These are phyloP conservation scores for Rosa rugosa DNA, from an alignment of 306 rosid species.

Conservation along the genomic window DNA sequence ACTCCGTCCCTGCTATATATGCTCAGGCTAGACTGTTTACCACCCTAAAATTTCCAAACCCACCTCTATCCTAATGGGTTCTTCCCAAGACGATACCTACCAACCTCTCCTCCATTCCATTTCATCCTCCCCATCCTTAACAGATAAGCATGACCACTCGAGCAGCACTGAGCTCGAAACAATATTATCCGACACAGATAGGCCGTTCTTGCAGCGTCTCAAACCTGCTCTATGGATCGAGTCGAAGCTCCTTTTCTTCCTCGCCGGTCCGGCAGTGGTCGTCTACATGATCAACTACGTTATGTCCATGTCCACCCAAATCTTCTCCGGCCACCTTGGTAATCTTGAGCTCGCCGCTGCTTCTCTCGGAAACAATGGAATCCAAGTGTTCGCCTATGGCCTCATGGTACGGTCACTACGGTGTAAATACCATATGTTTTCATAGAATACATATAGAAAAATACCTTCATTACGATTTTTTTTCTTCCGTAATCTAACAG, in stretches of 20 bases:
- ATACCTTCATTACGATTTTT: no score
- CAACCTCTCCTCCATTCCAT: slow-evolving; percentile 14
- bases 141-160: slow-evolving; percentile 7
- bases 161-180: slow-evolving; percentile 39
- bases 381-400: slow-evolving; percentile 69
- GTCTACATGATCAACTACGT: slow-evolving; percentile 57
- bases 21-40: no score
- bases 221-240: slow-evolving; percentile 51
- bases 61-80: slow-evolving; percentile 17
- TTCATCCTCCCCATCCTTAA: slow-evolving; percentile 16
- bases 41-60: not conserved
- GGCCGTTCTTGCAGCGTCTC: slow-evolving; percentile 36
- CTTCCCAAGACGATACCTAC: not conserved
- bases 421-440: no score
- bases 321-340: slow-evolving; percentile 72
- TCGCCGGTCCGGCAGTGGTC: slow-evolving; percentile 59
- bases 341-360: slow-evolving; percentile 72
- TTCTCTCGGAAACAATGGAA: slow-evolving; percentile 67
- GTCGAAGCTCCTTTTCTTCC: slow-evolving; percentile 42
- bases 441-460: no score
- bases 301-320: slow-evolving; percentile 73
- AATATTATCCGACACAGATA: slow-evolving; percentile 38
- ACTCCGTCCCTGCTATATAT: not conserved
- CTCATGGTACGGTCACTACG: slow-evolving; percentile 44
- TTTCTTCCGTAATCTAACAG: no score